These are phyloP conservation scores for Epichloe coenophiala DNA, from an alignment of 2,329 filamentous ascomycete species.

Conservation along the genomic window DNA sequence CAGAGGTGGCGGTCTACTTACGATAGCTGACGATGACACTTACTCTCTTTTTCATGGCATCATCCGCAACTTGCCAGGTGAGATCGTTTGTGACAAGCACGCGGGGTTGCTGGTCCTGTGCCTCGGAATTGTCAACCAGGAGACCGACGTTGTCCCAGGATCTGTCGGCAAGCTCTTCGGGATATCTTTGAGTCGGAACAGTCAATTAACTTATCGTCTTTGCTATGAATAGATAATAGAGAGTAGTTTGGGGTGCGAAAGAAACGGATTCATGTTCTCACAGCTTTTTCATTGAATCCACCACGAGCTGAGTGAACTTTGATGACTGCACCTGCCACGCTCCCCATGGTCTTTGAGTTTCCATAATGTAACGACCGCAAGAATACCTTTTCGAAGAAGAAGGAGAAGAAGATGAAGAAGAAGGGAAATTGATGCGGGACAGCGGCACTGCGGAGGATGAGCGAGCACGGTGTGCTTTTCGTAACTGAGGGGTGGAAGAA, in stretches of 20 bases:
- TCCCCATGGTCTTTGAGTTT: slow-evolving; percentile 20
- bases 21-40: slow-evolving; percentile 84
- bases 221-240: too few species aligned
- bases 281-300: slow-evolving; percentile 68
- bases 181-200: slow-evolving; percentile 47
- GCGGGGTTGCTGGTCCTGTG: slow-evolving; percentile 15
- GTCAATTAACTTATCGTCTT: too few species aligned
- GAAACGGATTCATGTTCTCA: slow-evolving; percentile 28
- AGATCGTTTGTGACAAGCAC: slow-evolving; percentile 70
- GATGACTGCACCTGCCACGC: slow-evolving; percentile 26
- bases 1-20: slow-evolving; percentile 22
- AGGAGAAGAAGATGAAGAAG: neutral
- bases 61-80: slow-evolving; percentile 75
- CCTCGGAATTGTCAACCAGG: slow-evolving; percentile 36
- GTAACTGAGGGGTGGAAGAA: neutral
- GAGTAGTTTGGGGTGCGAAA: too few species aligned
- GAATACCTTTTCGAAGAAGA: neutral
- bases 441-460: neutral
- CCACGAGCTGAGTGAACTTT: slow-evolving; percentile 45
- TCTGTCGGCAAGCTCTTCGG: slow-evolving; percentile 75
- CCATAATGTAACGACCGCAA: slow-evolving; percentile 11
- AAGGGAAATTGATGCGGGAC: neutral
- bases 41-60: slow-evolving; percentile 65
- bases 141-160: slow-evolving; percentile 96
- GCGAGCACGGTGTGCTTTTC: neutral